Evolutionary conservation across 306 rosid species (phyloP).

Genomic region (Vicia faba): DNA sequence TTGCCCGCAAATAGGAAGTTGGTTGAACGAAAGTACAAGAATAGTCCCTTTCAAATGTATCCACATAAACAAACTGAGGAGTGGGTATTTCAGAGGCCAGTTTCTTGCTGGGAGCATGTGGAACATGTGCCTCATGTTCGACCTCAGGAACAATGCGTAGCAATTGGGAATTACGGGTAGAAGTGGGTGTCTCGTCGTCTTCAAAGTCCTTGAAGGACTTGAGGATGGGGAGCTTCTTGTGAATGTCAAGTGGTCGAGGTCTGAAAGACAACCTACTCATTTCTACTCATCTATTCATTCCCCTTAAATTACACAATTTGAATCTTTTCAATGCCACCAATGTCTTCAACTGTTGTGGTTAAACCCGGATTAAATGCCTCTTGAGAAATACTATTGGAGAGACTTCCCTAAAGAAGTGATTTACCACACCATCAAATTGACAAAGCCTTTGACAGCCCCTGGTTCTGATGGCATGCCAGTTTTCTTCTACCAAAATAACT

Average conservation of each 20-base stretch:
- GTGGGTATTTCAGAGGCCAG: slow-evolving; percentile 79
- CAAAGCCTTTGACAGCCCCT: slow-evolving; percentile 2
- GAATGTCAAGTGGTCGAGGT: slow-evolving; percentile 62
- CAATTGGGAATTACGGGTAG: slow-evolving; percentile 59
- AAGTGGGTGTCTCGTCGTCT: slow-evolving; percentile 52
- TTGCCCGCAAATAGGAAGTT: slow-evolving; percentile 83
- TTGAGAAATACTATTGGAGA: not conserved
- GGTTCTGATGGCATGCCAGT: not conserved
- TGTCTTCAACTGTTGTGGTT: not conserved
- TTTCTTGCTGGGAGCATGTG: slow-evolving; percentile 60
- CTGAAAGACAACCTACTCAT: slow-evolving; percentile 61
- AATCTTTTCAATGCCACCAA: slow-evolving; percentile 20
- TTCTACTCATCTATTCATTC: slow-evolving; percentile 40
- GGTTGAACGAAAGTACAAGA: slow-evolving; percentile 83
- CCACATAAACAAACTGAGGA: slow-evolving; percentile 85
- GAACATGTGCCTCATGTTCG: slow-evolving; percentile 51
- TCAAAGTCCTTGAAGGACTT: slow-evolving; percentile 62
- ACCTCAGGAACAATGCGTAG: slow-evolving; percentile 51
- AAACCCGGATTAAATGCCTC: not conserved
- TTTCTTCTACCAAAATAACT: not conserved
- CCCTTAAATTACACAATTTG: slow-evolving; percentile 27
- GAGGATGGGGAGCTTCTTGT: slow-evolving; percentile 63
- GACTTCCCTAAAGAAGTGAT: not conserved
- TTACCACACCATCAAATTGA: not conserved
- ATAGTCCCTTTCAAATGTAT: slow-evolving; percentile 91